Evolutionary conservation across 2,329 filamentous ascomycete species (phyloP), one percentile per base, ranked within the genome.

Genomic region (Pseudocercospora macadamiae): DNA sequence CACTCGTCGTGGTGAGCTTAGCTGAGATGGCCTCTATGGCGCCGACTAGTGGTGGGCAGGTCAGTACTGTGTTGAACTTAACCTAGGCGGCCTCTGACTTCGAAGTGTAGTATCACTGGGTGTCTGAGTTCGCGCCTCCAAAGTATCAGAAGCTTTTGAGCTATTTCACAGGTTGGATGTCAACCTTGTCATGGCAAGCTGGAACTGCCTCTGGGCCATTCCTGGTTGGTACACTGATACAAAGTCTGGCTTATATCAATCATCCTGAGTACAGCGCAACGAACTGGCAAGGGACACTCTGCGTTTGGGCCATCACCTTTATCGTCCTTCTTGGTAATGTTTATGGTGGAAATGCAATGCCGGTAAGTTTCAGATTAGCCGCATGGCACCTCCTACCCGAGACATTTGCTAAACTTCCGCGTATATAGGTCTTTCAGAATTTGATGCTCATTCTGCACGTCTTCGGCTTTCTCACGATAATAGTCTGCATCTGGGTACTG

Each of bases 151-250:
- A 68, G 34, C 49, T 67, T 9, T 62, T 74, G 9, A 67, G 62
- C 21, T 73, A 73, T 54, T 57, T 69, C 26, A 64, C 66, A 4
- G 71, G 80, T 3, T 83, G 81, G 80, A 79, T 81, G 70, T 77
- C 76, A 0, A 77, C 78, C 1, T 65, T 83, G 3, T 77, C 75
- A 8, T 83, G 80, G 80, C 80, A 82, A 64, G 77, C 79, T 8
- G 79, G 78, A 12, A 76, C 75, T 23, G 79, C 80, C 9, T 77
- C 76, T 3, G 79, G 79, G 2, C 75, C 76, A 0, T 82, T 80
- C 62, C 72, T 82, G 7, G 77, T 77, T 0, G 80, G 79, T 4
- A 80, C 77, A 0, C 66, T 82, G 39, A 80, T 82, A 34, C 79
- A 82, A 56, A 73, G 75, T 2, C 69, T 78, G 9, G 75, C 79